A percentile compares a stretch with the other conserved stretches of the same genome.
These are phyloP conservation scores for Xylaria sp. DNA, from an alignment of 495 filamentous ascomycete species.

Conservation along the genomic window DNA sequence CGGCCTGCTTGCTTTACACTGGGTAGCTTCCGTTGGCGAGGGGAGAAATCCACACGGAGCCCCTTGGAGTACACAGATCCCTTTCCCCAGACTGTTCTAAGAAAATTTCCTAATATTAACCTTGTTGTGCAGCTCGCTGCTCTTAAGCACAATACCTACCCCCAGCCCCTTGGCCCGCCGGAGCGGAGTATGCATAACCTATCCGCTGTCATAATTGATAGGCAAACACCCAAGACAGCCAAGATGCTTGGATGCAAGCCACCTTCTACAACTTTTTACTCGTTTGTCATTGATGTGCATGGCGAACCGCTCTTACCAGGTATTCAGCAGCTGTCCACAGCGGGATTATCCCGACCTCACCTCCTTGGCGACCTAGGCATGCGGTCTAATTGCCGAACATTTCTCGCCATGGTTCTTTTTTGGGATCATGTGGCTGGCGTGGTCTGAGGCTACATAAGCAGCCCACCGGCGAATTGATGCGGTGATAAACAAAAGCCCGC, in stretches of 20 bases:
- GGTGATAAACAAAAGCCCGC: constrained; percentile 18
- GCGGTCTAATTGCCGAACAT: constrained; percentile 14
- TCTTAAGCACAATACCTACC: background rate
- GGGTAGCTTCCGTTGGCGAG: background rate
- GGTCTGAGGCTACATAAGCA: background rate
- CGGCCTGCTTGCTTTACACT: background rate
- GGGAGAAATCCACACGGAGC: background rate
- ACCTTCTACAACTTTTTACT: constrained; percentile 12
- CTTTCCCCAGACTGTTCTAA: background rate
- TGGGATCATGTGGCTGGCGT: constrained; percentile 25
- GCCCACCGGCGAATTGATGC: constrained; percentile 4
- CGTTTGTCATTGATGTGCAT: constrained; percentile 20
- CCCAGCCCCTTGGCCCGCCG: constrained; percentile 7
- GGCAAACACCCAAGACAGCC: constrained; percentile 21
- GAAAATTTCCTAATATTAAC: background rate
- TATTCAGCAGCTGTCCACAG: constrained; percentile 21
- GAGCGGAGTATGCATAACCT: constrained; percentile 19
- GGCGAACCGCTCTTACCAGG: background rate
- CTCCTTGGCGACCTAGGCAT: constrained; percentile 32
- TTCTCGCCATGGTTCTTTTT: constrained; percentile 7
- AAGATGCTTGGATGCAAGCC: constrained; percentile 18
- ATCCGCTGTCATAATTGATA: constrained; percentile 18
- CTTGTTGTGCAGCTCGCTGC: constrained; percentile 14
- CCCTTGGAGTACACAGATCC: background rate
- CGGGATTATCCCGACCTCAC: constrained; percentile 32